Evolutionary conservation across 75 land plant species (phyloP).

Genomic region (Selaginella tamariscina): DNA sequence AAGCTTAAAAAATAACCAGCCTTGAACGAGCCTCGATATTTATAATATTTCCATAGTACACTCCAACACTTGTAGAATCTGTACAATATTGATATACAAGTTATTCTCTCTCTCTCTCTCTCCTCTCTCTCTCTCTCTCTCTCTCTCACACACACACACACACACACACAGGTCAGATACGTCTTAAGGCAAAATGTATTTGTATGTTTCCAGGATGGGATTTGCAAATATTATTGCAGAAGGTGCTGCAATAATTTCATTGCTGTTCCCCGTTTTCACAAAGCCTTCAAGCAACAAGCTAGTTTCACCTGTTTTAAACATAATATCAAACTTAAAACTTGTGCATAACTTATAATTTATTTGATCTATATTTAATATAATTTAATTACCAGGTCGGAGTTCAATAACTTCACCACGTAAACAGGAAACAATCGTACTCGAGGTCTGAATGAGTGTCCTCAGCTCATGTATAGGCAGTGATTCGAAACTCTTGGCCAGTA

Average conservation of each 20-base stretch:
- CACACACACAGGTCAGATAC: not conserved
- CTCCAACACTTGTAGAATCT: not conserved
- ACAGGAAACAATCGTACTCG: constrained; percentile 42
- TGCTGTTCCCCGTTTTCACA: constrained; percentile 31
- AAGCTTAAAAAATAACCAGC: not conserved
- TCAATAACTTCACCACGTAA: constrained; percentile 68
- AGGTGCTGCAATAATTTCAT: constrained; percentile 25
- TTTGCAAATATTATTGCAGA: constrained; percentile 13
- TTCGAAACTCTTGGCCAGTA: constrained; percentile 66
- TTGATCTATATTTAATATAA: no score
- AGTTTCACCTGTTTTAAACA: no score
- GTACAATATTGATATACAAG: not conserved
- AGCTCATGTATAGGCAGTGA: constrained; percentile 62
- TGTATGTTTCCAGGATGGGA: not conserved
- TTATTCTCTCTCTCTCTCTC: no score
- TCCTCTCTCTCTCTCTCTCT: no score
- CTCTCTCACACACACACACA: no score
- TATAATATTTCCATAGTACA: not conserved
- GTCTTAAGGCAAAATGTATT: not conserved
- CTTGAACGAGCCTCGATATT: not conserved
- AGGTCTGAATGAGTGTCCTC: constrained; percentile 45
- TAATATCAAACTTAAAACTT: no score
- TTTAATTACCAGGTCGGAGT: constrained; percentile 31
- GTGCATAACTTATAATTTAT: no score
- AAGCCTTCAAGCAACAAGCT: constrained; percentile 81